phyloP scores from a whole-genome alignment of 2,329 filamentous ascomycete species.

The Penicillium brasilianum region DNA sequence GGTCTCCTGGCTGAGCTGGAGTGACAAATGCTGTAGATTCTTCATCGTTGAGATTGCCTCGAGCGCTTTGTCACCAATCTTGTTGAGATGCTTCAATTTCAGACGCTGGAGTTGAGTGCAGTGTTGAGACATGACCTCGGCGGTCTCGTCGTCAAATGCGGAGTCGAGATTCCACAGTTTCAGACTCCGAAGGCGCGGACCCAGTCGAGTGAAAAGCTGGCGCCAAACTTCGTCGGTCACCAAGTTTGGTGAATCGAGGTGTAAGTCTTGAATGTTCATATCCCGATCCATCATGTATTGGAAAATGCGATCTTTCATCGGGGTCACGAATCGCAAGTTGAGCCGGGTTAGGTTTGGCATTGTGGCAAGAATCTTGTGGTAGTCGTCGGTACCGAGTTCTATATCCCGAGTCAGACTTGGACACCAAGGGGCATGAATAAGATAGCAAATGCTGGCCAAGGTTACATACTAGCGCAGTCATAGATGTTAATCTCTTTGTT shows the following conservation, averaged over 20 bases:
- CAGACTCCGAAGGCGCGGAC: constrained; percentile 67
- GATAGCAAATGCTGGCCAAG: not conserved
- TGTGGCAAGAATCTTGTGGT: constrained; percentile 77
- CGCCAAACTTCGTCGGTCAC: constrained; percentile 78
- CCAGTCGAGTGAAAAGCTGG: constrained; percentile 69
- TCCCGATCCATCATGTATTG: constrained; percentile 78
- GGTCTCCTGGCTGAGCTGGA: constrained; percentile 67
- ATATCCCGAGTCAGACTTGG: constrained; percentile 41
- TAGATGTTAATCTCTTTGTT: constrained; percentile 63
- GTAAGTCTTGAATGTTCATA: constrained; percentile 71
- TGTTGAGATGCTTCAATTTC: constrained; percentile 81
- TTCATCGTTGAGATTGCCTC: constrained; percentile 65
- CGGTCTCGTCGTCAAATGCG: constrained; percentile 74
- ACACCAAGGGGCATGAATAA: not conserved
- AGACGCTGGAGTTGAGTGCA: constrained; percentile 74
- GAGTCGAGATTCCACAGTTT: constrained; percentile 85
- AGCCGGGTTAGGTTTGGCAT: constrained; percentile 72
- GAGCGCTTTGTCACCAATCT: constrained; percentile 70
- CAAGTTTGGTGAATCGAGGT: constrained; percentile 83
- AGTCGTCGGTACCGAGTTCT: constrained; percentile 75
- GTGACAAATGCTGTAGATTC: constrained; percentile 73
- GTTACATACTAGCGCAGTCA: constrained; percentile 61
- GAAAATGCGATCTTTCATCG: constrained; percentile 85
- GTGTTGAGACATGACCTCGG: constrained; percentile 64
- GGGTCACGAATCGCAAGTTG: constrained; percentile 82